Evolutionary conservation across 1,284 basidiomycete species (phyloP).

Genomic region (Moesziomyces antarcticus): DNA sequence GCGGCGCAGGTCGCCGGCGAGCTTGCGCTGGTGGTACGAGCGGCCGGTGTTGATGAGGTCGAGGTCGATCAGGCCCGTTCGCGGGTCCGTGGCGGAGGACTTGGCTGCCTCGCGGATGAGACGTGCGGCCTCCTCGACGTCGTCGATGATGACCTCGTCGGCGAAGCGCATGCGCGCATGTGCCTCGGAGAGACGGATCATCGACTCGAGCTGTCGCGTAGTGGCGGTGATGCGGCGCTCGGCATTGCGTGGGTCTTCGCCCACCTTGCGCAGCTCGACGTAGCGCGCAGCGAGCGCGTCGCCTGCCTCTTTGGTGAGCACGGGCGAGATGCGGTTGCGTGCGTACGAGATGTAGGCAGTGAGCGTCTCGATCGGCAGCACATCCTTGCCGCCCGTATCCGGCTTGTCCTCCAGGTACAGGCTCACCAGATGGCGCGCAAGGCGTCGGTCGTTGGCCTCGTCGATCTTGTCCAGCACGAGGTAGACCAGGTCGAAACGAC

Average conservation of each 20-base stretch:
- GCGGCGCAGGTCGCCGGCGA: constrained; percentile 62
- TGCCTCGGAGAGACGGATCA: constrained; percentile 97
- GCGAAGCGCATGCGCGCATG: constrained; percentile 96
- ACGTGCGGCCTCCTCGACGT: constrained; percentile 89
- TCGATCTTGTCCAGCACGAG: constrained; percentile 91
- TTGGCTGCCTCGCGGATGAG: constrained; percentile 95
- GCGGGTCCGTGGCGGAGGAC: constrained; percentile 79
- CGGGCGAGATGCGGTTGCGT: constrained; percentile 85
- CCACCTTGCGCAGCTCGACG: constrained; percentile 89
- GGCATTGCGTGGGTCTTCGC: constrained; percentile 78
- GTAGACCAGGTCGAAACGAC: constrained; percentile 97
- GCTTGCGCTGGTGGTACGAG: constrained; percentile 78
- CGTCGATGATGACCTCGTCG: constrained; percentile 81
- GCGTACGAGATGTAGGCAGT: constrained; percentile 96
- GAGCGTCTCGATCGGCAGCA: constrained; percentile 85
- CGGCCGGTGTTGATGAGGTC: constrained; percentile 94
- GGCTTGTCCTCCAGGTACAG: constrained; percentile 93
- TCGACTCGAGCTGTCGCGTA: constrained; percentile 93
- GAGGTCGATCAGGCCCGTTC: constrained; percentile 95
- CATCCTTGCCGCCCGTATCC: constrained; percentile 76
- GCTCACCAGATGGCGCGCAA: constrained; percentile 92
- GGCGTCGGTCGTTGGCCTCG: constrained; percentile 84
- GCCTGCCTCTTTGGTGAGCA: constrained; percentile 87
- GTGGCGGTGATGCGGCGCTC: constrained; percentile 98
- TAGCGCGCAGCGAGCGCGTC: constrained; percentile 87